Percentiles rank a stretch among this genome's conserved stretches.
Conservation (phyloP, 331 rosid species). For the Dryas integrifolia region DNA sequence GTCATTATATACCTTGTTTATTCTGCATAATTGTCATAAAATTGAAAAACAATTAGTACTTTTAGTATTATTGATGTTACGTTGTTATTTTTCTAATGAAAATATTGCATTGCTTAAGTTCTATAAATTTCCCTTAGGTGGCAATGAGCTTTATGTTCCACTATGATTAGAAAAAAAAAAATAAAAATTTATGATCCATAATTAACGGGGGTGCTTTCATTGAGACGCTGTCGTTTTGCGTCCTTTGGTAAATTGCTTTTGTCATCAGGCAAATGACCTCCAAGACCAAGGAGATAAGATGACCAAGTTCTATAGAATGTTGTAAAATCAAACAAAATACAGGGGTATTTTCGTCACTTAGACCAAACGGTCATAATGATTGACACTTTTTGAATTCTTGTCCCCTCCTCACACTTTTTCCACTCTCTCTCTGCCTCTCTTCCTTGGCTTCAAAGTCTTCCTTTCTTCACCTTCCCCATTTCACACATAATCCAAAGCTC, state of each 20-base stretch:
- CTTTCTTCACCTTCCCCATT: slow-evolving; percentile 46
- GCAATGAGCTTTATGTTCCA: too few species aligned
- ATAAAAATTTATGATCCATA: too few species aligned
- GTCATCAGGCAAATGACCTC: neutral
- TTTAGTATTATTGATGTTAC: too few species aligned
- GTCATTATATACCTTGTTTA: too few species aligned
- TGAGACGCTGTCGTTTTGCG: slow-evolving; percentile 8
- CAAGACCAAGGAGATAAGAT: neutral
- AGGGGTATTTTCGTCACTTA: slow-evolving; percentile 8
- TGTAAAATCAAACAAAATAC: neutral
- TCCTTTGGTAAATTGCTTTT: neutral
- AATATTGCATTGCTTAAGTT: too few species aligned
- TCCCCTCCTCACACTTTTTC: neutral
- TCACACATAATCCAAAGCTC: slow-evolving; percentile 30
- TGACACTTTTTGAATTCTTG: slow-evolving; percentile 24
- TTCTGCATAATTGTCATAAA: too few species aligned
- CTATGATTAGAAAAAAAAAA: too few species aligned
- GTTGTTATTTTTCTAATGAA: too few species aligned
- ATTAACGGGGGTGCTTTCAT: too few species aligned
- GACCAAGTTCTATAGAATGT: neutral
- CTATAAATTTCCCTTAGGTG: too few species aligned
- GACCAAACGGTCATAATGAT: slow-evolving; percentile 32
- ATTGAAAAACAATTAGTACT: too few species aligned
- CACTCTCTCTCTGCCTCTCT: slow-evolving; percentile 17
- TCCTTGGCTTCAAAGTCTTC: slow-evolving; percentile 62